Base-by-base conservation (phyloP, 129 eudicot genomes). In the Oenanthe sinensis region DNA sequence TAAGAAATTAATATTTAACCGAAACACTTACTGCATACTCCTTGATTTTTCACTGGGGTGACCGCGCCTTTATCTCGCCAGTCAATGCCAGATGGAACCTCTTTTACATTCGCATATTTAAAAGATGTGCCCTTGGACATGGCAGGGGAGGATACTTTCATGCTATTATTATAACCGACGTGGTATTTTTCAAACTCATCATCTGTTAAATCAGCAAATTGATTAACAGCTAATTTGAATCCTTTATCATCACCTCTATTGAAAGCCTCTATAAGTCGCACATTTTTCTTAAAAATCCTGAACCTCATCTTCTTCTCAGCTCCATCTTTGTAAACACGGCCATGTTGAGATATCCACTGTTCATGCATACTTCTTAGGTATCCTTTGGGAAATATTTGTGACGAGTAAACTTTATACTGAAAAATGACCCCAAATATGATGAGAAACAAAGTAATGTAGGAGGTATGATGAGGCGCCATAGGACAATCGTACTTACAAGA, bases 291-390 rank as follows among this genome's bases (percentile, higher is more conserved):
- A 69, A 81, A 81, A 22, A 81, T 81, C 37, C 77, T 81, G 67
- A 81, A 81, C n/a, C 84, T 54, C 75, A 17, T 81, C n/a, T 63
- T 75, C 76, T 75, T 75, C 80, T 81, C 84, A 6, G 49, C 26
- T 20, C 30, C 75, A 40, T 70, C 75, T 70, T 39, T 70, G 48
- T 70, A 70, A 39, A 70, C 46, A 40, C 75, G 26, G 48, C 75
- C 75, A 8, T 70, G 75, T 16, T 70, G 28, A 39, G 75, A 17
- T 40, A 39, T 39, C 75, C 75, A 70, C 13, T 36, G 10, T 4
- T 37, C 75, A 40, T 70, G 75, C 75, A 40, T 70, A 16, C 6
- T 40, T 40, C 2, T 17, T 40, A 70, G 2, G 75, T 37, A 70
- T 65, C 24, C 46, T 19, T 40, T 3, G 0, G 75, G 14, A 40